phyloP scores from a whole-genome alignment of 805 yeast genomes.

The Saturnispora sekii region DNA sequence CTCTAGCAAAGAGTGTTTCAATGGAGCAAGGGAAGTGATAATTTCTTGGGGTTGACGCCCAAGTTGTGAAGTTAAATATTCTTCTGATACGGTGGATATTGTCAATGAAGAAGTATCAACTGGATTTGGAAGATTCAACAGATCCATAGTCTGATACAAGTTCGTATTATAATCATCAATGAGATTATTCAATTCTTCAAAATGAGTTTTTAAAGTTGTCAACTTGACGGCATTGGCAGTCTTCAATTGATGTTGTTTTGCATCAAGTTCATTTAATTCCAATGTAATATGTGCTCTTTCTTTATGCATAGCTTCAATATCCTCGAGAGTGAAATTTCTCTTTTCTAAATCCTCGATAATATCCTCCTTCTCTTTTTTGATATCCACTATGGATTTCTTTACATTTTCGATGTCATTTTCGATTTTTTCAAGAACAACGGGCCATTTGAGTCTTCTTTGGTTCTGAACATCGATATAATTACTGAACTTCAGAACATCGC shows the following conservation, averaged over 20 bases:
- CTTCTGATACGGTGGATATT: slow-evolving; percentile 19
- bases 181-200: slow-evolving; percentile 41
- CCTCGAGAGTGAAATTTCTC: slow-evolving; percentile 52
- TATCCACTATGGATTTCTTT: slow-evolving; percentile 29
- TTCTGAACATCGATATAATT: slow-evolving; percentile 64
- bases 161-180: slow-evolving; percentile 48
- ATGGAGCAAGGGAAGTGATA: slow-evolving; percentile 25
- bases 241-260: slow-evolving; percentile 35
- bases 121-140: slow-evolving; percentile 13
- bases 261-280: slow-evolving; percentile 36
- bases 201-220: slow-evolving; percentile 37
- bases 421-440: slow-evolving; percentile 44
- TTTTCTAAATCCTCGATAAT: slow-evolving; percentile 37
- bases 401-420: slow-evolving; percentile 41
- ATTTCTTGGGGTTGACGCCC: slow-evolving; percentile 38
- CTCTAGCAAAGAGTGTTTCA: slow-evolving; percentile 25
- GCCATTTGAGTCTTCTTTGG: slow-evolving; percentile 58
- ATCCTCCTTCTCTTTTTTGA: slow-evolving; percentile 30
- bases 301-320: slow-evolving; percentile 51
- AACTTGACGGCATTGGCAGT: slow-evolving; percentile 41
- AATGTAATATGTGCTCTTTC: slow-evolving; percentile 53
- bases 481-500: slow-evolving; percentile 60
- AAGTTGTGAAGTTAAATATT: slow-evolving; percentile 31
- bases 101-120: slow-evolving; percentile 17
- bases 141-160: slow-evolving; percentile 38